Evolutionary conservation across 352 stramenopile species (phyloP).

Genomic region (Elongisporangium senticosum): DNA sequence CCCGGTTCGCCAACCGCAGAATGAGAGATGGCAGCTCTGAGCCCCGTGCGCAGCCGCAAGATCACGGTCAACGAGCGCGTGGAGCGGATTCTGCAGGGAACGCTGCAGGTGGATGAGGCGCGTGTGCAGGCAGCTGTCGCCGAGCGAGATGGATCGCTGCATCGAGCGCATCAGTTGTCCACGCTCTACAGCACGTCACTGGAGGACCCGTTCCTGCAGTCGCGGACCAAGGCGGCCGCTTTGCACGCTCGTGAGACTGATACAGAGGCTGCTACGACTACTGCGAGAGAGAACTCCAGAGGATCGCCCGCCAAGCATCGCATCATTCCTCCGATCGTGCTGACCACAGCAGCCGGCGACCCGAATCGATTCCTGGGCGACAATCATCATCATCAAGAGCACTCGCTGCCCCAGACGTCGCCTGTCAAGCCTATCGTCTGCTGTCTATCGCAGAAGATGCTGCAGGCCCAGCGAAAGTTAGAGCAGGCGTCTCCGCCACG

Average conservation of each 20-base stretch:
- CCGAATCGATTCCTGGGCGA: not conserved
- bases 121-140: conserved; percentile 18
- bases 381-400: conserved; percentile 1
- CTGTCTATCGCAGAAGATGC: conserved; percentile 25
- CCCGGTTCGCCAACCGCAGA: too few relatives aligned
- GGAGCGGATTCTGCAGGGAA: conserved; percentile 49
- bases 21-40: not conserved
- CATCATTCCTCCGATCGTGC: conserved; percentile 6
- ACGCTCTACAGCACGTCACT: conserved; percentile 38
- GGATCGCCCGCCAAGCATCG: conserved; percentile 2
- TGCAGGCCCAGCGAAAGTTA: conserved; percentile 13
- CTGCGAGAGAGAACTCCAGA: not conserved
- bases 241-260: conserved; percentile 1
- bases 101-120: conserved; percentile 26
- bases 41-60: conserved; percentile 20
- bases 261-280: conserved; percentile 11
- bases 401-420: conserved; percentile 5
- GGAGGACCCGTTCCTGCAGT: conserved; percentile 37
- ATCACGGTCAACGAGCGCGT: conserved; percentile 68
- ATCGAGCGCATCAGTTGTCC: conserved; percentile 38
- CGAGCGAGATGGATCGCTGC: conserved; percentile 20
- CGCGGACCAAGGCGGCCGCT: conserved; percentile 8
- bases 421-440: conserved; percentile 15
- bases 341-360: conserved; percentile 3
- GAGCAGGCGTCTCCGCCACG: conserved; percentile 1